Evolutionary conservation across 2,329 filamentous ascomycete species (phyloP).

Genomic region (Sclerotinia minor): DNA sequence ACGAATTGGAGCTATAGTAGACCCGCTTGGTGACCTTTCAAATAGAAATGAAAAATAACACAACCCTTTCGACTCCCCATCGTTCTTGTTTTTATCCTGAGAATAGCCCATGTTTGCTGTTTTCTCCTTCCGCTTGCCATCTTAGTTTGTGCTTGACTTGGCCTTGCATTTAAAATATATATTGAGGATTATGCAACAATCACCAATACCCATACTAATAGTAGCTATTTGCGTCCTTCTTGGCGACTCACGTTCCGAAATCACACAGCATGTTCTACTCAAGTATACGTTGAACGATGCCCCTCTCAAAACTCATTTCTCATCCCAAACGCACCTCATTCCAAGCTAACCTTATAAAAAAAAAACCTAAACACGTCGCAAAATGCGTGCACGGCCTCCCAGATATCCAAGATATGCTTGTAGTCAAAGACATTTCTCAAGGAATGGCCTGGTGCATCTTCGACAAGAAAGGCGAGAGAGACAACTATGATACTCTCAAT

Average conservation of each 20-base stretch:
- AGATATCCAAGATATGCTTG: conserved; percentile 45
- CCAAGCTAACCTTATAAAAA: background rate
- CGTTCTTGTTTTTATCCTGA: background rate
- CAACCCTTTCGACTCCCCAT: background rate
- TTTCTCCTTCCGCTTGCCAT: background rate
- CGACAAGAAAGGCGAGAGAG: conserved; percentile 46
- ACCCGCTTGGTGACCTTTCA: background rate
- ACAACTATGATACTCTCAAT: conserved; percentile 49
- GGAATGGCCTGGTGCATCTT: conserved; percentile 48
- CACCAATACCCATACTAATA: no score
- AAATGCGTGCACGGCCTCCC: conserved; percentile 12
- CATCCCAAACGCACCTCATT: background rate
- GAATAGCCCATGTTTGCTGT: background rate
- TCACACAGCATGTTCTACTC: background rate
- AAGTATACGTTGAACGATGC: background rate
- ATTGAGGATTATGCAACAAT: no score
- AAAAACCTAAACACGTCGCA: background rate
- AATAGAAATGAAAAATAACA: background rate
- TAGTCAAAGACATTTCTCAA: conserved; percentile 46
- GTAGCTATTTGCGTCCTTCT: background rate
- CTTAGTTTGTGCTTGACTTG: background rate
- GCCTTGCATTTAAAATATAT: no score
- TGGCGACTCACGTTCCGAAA: background rate
- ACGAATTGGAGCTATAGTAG: background rate
- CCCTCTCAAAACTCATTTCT: no score